Conservation (phyloP, 176 grass and related monocot species). For the Aegilops sharonensis region DNA sequence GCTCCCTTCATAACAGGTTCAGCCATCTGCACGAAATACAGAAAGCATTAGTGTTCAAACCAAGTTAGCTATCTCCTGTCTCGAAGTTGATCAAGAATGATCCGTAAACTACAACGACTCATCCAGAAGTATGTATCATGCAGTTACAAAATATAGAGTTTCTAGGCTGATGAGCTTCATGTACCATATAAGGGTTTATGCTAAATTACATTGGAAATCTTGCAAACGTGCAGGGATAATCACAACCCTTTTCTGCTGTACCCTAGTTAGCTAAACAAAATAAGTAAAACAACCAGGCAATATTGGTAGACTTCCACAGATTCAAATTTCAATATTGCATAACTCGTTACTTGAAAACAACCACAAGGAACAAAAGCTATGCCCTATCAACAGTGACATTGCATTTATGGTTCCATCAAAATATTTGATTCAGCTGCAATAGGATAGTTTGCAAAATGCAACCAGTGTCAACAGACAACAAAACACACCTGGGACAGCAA, state of each 20-base stretch:
- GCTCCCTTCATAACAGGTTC: constrained; percentile 87
- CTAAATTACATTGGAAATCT: background rate
- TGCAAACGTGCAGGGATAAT: background rate
- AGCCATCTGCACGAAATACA: constrained; percentile 56
- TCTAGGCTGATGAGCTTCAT: background rate
- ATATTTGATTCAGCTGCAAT: background rate
- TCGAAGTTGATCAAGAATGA: background rate
- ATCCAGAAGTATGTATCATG: constrained; percentile 4
- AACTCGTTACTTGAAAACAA: background rate
- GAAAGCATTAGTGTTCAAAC: constrained; percentile 8
- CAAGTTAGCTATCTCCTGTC: background rate
- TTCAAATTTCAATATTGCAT: background rate
- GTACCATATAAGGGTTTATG: background rate
- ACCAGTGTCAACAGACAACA: background rate
- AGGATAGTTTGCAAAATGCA: background rate
- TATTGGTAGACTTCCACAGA: background rate
- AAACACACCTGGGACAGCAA: constrained; percentile 69
- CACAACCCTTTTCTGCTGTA: background rate
- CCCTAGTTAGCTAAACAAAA: background rate
- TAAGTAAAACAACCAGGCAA: background rate
- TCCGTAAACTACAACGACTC: background rate
- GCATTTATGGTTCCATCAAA: background rate
- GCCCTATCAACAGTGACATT: background rate
- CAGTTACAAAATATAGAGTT: background rate
- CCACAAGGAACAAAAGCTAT: background rate